phyloP scores from a whole-genome alignment of 169 alveolate species.

The Cryptosporidium canis region DNA sequence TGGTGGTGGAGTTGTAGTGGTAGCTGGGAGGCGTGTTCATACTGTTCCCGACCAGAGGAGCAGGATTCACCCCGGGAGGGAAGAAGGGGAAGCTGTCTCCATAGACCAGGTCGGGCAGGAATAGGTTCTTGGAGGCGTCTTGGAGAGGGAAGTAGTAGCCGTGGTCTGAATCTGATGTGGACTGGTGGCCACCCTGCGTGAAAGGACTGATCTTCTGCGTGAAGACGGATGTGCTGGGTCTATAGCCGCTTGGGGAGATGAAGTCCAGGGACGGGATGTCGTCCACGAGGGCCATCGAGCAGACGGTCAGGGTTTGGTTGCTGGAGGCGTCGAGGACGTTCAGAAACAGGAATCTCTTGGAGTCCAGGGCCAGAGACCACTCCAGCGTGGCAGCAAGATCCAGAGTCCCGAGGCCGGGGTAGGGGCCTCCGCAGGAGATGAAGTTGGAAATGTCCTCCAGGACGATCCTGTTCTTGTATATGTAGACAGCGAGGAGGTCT shows the following conservation, averaged over 20 bases:
- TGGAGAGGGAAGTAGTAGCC: background rate
- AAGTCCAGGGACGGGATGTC: background rate
- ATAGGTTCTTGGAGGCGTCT: background rate
- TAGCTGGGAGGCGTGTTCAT: background rate
- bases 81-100: slow-evolving; percentile 4
- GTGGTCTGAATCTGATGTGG: background rate
- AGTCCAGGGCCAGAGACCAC: slow-evolving; percentile 15
- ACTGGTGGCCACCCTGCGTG: background rate
- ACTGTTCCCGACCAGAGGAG: background rate
- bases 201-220: background rate
- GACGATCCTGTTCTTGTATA: background rate
- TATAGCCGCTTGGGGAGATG: background rate
- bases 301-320: background rate
- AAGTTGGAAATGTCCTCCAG: background rate
- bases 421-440: slow-evolving; percentile 8
- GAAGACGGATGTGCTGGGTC: background rate
- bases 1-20: slow-evolving; percentile 1
- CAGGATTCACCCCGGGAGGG: slow-evolving; percentile 28
- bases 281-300: background rate
- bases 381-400: background rate
- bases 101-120: background rate
- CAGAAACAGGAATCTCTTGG: background rate
- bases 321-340: background rate
- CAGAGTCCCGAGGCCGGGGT: background rate
- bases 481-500: background rate